A percentile compares a stretch with the other conserved stretches of the same genome.
phyloP scores from a whole-genome alignment of 805 yeast genomes.

The Teunomyces atbi region DNA sequence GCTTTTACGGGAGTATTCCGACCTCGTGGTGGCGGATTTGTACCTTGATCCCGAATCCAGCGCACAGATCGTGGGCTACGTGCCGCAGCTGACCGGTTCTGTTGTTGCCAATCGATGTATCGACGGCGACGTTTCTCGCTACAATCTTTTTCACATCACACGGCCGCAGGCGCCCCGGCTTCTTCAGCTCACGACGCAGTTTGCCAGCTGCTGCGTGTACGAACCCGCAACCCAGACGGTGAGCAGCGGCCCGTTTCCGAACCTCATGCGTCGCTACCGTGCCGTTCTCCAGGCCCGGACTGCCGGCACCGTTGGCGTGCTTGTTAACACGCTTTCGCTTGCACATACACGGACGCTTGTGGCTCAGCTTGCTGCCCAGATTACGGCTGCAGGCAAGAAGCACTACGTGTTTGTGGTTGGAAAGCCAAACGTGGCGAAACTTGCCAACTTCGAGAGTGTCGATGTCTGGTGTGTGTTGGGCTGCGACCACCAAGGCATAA shows the following conservation, averaged over 20 bases:
- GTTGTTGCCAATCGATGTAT: constrained; percentile 19
- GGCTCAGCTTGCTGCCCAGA: constrained; percentile 55
- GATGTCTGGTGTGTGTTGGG: constrained; percentile 95
- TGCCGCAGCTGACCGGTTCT: constrained; percentile 14
- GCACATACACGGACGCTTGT: constrained; percentile 69
- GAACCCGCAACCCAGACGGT: constrained; percentile 39
- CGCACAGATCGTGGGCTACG: constrained; percentile 44
- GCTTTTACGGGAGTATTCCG: constrained; percentile 30
- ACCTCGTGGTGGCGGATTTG: constrained; percentile 34
- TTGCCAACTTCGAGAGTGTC: constrained; percentile 92
- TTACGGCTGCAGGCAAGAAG: constrained; percentile 79
- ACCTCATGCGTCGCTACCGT: constrained; percentile 78
- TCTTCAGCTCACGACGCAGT: constrained; percentile 70
- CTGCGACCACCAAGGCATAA: constrained; percentile 90
- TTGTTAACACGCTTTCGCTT: constrained; percentile 86
- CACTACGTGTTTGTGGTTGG: constrained; percentile 95
- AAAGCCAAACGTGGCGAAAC: constrained; percentile 94
- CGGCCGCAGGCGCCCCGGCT: constrained; percentile 77
- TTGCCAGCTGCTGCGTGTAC: constrained; percentile 50
- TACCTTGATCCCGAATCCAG: constrained; percentile 21
- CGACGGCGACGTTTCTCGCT: constrained; percentile 27
- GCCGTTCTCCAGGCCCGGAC: constrained; percentile 86
- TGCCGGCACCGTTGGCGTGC: constrained; percentile 87
- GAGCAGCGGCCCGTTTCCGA: constrained; percentile 66
- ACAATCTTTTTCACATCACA: constrained; percentile 66